Evolutionary conservation across 2,329 filamentous ascomycete genomes (phyloP).

Genomic region (Alternaria dauci): DNA sequence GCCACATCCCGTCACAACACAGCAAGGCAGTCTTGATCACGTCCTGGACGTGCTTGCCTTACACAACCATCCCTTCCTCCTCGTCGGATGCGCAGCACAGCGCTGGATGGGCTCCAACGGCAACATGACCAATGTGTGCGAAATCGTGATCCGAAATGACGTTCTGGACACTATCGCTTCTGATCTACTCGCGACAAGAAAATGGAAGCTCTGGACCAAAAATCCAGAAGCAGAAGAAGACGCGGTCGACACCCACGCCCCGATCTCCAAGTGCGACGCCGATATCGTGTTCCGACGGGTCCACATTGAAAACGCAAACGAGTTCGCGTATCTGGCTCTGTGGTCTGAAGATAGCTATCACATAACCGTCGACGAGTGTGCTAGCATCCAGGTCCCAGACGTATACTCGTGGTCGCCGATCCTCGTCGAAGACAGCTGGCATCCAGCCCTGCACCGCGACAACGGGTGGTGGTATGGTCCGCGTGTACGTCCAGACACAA

Average conservation of each 20-base stretch:
- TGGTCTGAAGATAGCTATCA: constrained; percentile 4
- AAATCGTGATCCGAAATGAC: neutral
- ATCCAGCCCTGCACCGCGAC: constrained; percentile 10
- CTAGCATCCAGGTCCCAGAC: constrained; percentile 2
- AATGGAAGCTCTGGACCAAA: neutral
- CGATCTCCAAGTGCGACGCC: neutral
- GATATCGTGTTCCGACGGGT: neutral
- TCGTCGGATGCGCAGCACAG: constrained; percentile 1
- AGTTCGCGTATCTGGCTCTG: neutral
- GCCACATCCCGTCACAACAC: neutral
- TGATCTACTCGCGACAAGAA: neutral
- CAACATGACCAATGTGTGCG: neutral
- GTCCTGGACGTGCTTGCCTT: neutral
- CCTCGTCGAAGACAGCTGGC: constrained; percentile 17
- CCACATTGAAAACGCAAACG: neutral
- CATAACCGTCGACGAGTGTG: neutral
- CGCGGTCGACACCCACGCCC: neutral
- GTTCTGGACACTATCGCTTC: neutral
- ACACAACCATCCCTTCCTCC: neutral
- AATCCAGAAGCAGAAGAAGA: neutral
- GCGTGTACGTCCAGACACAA: constrained; percentile 7
- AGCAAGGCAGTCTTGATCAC: neutral
- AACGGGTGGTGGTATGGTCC: constrained; percentile 18
- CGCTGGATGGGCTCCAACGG: constrained; percentile 5
- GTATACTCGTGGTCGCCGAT: constrained; percentile 11